These are phyloP conservation scores for Fusarium nurragi DNA, from an alignment of 2,329 filamentous ascomycete genomes.

Conservation along the genomic window DNA sequence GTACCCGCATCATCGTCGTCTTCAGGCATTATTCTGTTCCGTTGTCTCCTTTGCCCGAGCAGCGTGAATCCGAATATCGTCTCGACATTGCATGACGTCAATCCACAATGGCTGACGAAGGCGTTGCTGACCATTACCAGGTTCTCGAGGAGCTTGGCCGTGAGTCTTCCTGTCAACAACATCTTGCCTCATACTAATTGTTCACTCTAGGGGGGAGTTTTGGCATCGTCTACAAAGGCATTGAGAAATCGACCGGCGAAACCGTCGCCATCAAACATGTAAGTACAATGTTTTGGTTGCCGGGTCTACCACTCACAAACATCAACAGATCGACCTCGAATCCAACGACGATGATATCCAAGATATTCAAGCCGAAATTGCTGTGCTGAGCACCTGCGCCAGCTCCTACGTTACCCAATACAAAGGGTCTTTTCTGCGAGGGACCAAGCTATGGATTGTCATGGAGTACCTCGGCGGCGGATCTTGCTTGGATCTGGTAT, in stretches of 20 bases:
- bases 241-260: slow-evolving; percentile 89
- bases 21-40: background rate
- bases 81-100: slow-evolving; percentile 40
- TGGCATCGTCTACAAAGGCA: slow-evolving; percentile 95
- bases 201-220: slow-evolving; percentile 85
- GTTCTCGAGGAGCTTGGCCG: slow-evolving; percentile 96
- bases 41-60: slow-evolving; percentile 14
- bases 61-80: slow-evolving; percentile 20
- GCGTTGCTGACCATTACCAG: slow-evolving; percentile 87
- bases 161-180: slow-evolving; percentile 60
- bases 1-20: slow-evolving; percentile 11
- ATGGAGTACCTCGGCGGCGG: slow-evolving; percentile 98
- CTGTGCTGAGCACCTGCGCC: slow-evolving; percentile 91
- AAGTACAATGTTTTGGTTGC: slow-evolving; percentile 50
- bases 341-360: slow-evolving; percentile 98
- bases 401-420: slow-evolving; percentile 96
- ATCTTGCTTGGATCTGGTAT: slow-evolving; percentile 91
- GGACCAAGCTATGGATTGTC: slow-evolving; percentile 98
- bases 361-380: slow-evolving; percentile 97
- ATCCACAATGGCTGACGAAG: slow-evolving; percentile 65
- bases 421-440: slow-evolving; percentile 94
- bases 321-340: slow-evolving; percentile 91
- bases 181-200: slow-evolving; percentile 12
- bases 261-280: slow-evolving; percentile 97
- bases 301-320: slow-evolving; percentile 25